Conservation (phyloP, 306 rosid genomes). For the Delonix regia region DNA sequence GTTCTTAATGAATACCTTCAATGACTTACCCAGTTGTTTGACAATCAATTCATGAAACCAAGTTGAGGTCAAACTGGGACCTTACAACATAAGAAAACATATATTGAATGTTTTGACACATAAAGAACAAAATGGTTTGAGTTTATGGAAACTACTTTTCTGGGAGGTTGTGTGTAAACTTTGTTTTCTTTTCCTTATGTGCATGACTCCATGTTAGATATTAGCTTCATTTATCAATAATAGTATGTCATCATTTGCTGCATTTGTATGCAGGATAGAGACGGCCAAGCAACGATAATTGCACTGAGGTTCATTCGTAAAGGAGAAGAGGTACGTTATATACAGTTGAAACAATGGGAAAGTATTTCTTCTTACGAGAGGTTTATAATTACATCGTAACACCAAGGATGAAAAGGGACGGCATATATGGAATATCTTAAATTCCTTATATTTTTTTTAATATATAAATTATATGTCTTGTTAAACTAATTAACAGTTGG, state of each 20-base stretch:
- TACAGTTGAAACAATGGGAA: background rate
- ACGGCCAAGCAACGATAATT: conserved; percentile 90
- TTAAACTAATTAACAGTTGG: conserved; percentile 28
- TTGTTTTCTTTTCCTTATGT: background rate
- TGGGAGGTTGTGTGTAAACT: background rate
- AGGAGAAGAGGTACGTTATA: conserved; percentile 78
- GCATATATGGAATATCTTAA: background rate
- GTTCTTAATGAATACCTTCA: background rate
- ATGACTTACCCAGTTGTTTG: background rate
- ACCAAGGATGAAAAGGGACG: conserved; percentile 12
- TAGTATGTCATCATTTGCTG: background rate
- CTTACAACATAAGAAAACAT: background rate
- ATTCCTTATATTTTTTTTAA: background rate
- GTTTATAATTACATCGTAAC: too few relatives aligned
- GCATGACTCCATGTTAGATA: background rate
- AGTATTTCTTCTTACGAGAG: conserved; percentile 1
- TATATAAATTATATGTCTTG: conserved; percentile 7
- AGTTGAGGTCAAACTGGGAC: background rate
- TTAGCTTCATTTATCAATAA: background rate
- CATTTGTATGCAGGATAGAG: conserved; percentile 70
- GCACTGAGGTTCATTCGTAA: conserved; percentile 61
- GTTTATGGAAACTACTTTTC: background rate
- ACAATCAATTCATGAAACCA: background rate
- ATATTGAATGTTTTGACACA: background rate
- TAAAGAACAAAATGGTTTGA: too few relatives aligned